Evolutionary conservation across 2,329 filamentous ascomycete genomes (phyloP), one percentile per base, ranked within the genome.

Genomic region (Hymenoscyphus salicellus): DNA sequence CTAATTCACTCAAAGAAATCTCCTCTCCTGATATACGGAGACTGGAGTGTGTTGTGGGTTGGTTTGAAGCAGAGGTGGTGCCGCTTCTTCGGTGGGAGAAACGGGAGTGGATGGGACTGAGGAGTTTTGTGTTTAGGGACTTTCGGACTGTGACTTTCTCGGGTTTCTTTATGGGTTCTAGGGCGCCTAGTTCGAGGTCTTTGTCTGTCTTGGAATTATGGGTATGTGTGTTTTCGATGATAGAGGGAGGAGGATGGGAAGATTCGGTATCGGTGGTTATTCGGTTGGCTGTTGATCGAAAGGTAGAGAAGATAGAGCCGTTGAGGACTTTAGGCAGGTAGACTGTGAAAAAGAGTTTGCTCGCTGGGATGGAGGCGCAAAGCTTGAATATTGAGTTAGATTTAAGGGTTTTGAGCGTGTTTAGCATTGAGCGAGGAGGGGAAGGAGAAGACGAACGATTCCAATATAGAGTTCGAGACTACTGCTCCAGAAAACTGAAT

Each of bases 401-500:
- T 38, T 16, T 23, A 11, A n/a, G n/a, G n/a, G n/a, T n/a, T n/a
- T n/a, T 11, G 26, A 32, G 23, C 14, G 26, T 33, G 23, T 3
- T 23, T 26, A 4, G 10, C 1, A 23, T 26, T 26, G 20, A 43
- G 28, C 26, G 38, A 26, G 28, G 30, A 32, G 41, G 43, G 55
- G 28, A 61, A 57, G 33, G 49, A 8, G 59, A 41, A 46, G 36
- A 63, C 62, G 63, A 65, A 70, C 69, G 3, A 79, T 62, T 14
- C 78, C 79, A 43, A 81, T 68, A 58, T 78, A 77, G 0, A 81
- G 74, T 72, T 81, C 79, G 16, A 80, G 63, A 8, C 72, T 69
- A 60, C 76, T 75, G 36, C 67, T 67, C 10, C 79, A 67, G 69
- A 75, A 77, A 20, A 73, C 72, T 20, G 69, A 63, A 70, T 74